A percentile compares a stretch with the other conserved stretches of the same genome.
Conservation (phyloP, 2,329 filamentous ascomycete species). For the Tolypocladium pustulatum region DNA sequence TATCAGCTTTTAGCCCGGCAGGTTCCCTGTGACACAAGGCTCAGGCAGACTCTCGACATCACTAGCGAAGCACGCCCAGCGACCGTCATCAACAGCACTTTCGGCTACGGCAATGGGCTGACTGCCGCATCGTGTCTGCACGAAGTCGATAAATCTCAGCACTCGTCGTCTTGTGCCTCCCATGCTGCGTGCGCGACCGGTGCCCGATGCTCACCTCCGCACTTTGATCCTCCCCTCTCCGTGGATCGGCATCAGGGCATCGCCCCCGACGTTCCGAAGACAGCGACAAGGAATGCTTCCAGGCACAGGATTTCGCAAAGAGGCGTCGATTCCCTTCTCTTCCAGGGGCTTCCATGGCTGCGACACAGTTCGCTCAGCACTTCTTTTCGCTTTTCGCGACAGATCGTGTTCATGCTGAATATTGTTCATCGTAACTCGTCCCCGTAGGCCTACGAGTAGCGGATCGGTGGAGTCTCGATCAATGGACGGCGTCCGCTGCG, state of each 20-base stretch:
- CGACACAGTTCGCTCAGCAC: neutral
- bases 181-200: neutral
- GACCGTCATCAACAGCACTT: neutral
- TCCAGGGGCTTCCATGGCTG: neutral
- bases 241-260: neutral
- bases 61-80: neutral
- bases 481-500: neutral
- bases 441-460: too few relatives aligned
- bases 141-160: neutral
- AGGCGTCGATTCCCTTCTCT: neutral
- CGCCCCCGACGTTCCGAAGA: neutral
- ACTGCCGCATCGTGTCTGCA: neutral
- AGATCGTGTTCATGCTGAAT: neutral
- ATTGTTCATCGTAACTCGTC: neutral
- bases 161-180: neutral
- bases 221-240: neutral
- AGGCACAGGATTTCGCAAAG: neutral
- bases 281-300: neutral
- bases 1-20: neutral
- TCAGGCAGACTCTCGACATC: neutral
- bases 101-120: neutral
- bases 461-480: neutral
- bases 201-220: neutral
- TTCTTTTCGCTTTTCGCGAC: neutral
- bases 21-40: neutral